A percentile compares a stretch with the other conserved stretches of the same genome.
Evolutionary conservation across 495 filamentous ascomycete genomes (phyloP).

Genomic region (Neurospora sp.): DNA sequence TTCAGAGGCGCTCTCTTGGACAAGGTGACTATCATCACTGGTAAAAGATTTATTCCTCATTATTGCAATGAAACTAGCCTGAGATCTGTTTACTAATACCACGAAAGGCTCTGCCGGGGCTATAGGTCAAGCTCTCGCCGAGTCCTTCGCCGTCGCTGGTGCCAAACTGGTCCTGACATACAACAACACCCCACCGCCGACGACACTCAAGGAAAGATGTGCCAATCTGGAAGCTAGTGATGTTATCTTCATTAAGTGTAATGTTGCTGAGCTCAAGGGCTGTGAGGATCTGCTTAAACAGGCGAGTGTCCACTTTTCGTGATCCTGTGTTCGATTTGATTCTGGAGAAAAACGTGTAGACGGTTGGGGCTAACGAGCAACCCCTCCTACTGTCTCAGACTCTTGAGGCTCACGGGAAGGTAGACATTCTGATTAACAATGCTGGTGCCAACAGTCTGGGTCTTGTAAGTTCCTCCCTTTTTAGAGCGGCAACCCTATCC

Average conservation of each 20-base stretch:
- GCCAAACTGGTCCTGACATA: constrained; percentile 23
- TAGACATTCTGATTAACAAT: constrained; percentile 25
- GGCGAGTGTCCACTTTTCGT: constrained; percentile 3
- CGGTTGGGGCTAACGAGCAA: not conserved
- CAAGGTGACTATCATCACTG: constrained; percentile 24
- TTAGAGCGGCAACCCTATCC: not conserved
- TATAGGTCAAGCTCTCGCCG: constrained; percentile 22
- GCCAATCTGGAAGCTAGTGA: constrained; percentile 12
- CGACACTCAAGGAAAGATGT: constrained; percentile 12
- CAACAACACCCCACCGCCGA: constrained; percentile 21
- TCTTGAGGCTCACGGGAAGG: constrained; percentile 4
- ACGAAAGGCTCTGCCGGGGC: constrained; percentile 15
- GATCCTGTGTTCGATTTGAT: not conserved
- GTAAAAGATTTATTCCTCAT: not conserved
- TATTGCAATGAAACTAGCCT: not conserved
- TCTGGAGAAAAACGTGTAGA: not conserved
- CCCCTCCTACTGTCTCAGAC: not conserved
- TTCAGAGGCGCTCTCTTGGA: constrained; percentile 18
- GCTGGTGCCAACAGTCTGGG: constrained; percentile 23
- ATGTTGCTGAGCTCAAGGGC: constrained; percentile 17
- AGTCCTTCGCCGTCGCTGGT: constrained; percentile 26
- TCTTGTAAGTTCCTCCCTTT: constrained; percentile 7
- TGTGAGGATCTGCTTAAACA: constrained; percentile 17
- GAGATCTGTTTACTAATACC: not conserved
- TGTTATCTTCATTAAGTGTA: constrained; percentile 18